Evolutionary conservation across 345 rosid genomes (phyloP), one percentile per base, ranked within the genome.

Genomic region (Barbarea vulgaris): DNA sequence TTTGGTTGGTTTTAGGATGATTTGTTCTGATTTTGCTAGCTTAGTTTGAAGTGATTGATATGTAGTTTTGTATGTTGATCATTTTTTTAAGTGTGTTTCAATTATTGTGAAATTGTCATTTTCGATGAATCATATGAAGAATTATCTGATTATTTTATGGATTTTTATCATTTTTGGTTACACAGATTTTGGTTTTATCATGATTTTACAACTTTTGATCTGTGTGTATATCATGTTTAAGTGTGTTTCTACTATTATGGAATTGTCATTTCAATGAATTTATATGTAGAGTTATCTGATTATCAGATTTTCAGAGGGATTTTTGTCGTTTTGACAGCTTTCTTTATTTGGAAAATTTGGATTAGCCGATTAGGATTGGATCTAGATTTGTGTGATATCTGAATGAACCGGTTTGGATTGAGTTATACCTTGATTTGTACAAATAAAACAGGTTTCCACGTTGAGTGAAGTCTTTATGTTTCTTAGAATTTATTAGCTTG

Each of bases 311-410:
- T n/a, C n/a, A n/a, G n/a, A n/a, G n/a, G n/a, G n/a, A n/a, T n/a
- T n/a, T n/a, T n/a, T n/a, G n/a, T n/a, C n/a, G n/a, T 31, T 41
- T 31, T 57, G 31, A 70, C 33, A 30, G 44, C 48, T 58, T 58
- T 47, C n/a, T 28, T 41, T 41, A 41, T 36, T 36, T 36, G 58
- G 30, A 28, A 28, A 28, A 28, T 28, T 4, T 28, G 30, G 30
- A 28, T 28, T 28, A 8, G 44, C 25, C 3, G 53, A 69, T 42
- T 42, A 31, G 37, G 52, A 53, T 28, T 27, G 56, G 39, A 68
- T 53, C 69, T 52, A 52, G 56, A 46, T 21, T 75, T 51, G 30
- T 48, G 22, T 67, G 67, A 25, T 70, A 30, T 22, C 24, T 59
- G 31, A 24, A 46, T 41, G 31, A 54, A 64, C 70, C 42, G 63